Base-by-base conservation (phyloP, 2,329 filamentous ascomycete genomes). In the Zasmidium angulare region DNA sequence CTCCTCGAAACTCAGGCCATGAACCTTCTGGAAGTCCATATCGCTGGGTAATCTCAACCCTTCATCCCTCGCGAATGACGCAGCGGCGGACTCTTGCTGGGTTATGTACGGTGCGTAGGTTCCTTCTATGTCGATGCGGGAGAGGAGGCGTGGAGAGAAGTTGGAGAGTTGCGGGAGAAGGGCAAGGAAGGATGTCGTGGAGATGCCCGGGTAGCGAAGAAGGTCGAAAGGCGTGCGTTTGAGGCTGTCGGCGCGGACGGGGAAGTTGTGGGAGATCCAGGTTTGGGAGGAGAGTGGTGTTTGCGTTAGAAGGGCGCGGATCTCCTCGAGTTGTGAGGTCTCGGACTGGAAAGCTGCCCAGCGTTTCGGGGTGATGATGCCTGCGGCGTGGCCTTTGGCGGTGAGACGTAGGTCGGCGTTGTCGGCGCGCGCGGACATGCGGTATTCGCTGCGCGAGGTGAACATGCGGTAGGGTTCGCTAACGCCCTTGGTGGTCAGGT, bases 401-500 rank as follows among this genome's bases (percentile, higher is more conserved):
- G 95, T 98, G 26, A 99, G 85, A 1, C 95, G 87, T 3, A 89
- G 75, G 75, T 99, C 95, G 36, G 95, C 95, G 72, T 99, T 99
- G 78, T 99, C 95, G 49, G 95, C 89, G 63, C 95, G 89, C 1
- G 91, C 86, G 47, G 89, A 91, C 84, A 99, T 93, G 63, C 95
- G 90, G 76, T 96, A 99, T 78, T 99, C 95, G 77, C 90, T 96
- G 64, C 95, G 87, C 4, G 90, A 90, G 1, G 95, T 99, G 79
- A 99, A 99, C 93, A 99, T 98, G 66, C 95, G 87, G 76, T 99
- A 99, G 1, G 95, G 95, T 72, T 99, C 95, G 1, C 90, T 93
- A 26, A 99, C 95, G 50, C 95, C 95, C 76, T 97, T 98, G 21
- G 93, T 98, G 71, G 96, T 88, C 40, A 99, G 85, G 73, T 99